Conservation (phyloP, 139 green algal genomes). For the Trebouxia sp. region DNA sequence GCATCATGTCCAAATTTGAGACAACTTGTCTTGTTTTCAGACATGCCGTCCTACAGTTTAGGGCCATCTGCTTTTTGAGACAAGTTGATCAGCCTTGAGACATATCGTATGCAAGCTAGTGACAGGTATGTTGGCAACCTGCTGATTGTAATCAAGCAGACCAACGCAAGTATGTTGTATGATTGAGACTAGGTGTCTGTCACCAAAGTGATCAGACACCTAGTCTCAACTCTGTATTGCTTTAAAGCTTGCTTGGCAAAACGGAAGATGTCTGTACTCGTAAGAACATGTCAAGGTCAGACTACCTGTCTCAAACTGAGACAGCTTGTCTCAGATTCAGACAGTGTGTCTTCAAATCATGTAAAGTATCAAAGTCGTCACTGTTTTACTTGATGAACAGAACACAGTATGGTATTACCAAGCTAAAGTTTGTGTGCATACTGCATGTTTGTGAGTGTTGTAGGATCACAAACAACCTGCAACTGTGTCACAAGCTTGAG, state of each 20-base stretch:
- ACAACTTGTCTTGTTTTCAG: constrained; percentile 25
- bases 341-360: constrained; percentile 20
- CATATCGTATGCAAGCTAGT: constrained; percentile 15
- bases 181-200: constrained; percentile 17
- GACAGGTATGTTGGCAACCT: constrained; percentile 21
- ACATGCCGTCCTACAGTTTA: constrained; percentile 19
- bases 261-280: constrained; percentile 21
- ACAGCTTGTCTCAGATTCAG: constrained; percentile 19
- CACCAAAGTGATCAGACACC: constrained; percentile 1
- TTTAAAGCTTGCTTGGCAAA: constrained; percentile 23
- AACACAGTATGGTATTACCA: constrained; percentile 23
- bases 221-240: constrained; percentile 20
- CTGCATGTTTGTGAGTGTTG: constrained; percentile 3
- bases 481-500: constrained; percentile 27
- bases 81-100: constrained; percentile 21
- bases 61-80: constrained; percentile 18
- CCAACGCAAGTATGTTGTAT: constrained; percentile 22
- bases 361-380: constrained; percentile 10
- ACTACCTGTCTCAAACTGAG: constrained; percentile 20
- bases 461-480: constrained; percentile 23
- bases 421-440: constrained; percentile 21
- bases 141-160: constrained; percentile 15
- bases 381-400: constrained; percentile 23
- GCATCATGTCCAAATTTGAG: constrained; percentile 27
- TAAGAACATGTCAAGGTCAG: constrained; percentile 22